Base-by-base conservation (phyloP, 805 yeast genomes). In the Zygotorulaspora sp. region DNA sequence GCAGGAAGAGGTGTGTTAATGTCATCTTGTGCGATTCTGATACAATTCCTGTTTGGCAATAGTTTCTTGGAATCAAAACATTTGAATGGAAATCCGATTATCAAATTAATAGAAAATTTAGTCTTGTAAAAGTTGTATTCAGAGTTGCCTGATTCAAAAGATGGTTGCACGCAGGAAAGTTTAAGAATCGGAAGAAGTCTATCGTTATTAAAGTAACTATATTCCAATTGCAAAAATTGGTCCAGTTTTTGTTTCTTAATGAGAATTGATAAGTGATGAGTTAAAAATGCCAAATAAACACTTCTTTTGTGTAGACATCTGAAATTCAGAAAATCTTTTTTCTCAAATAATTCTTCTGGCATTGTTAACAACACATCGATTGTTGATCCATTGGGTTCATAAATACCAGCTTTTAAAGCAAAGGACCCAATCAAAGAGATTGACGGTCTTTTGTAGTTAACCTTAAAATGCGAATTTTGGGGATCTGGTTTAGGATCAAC, bases 241-340 rank as follows among this genome's bases (percentile, higher is more conserved):
- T 55, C 68, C 14, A 86, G 66, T 35, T 75, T 70, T 46, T 75
- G 70, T 49, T 72, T 73, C 43, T 73, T 70, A 13, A 81, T 66
- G 26, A 74, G 58, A 0, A 73, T 61, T 27, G 74, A 70, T 46
- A 89, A 65, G 38, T 77, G 70, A 32, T 80, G 79, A 1, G 94
- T 82, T 41, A 92, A 54, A 55, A 78, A 82, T 1, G 96, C 90
- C 39, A 88, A 50, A 55, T 88, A 92, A 49, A 85, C 90, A 6
- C 96, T 78, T 49, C 96, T 74, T 62, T 92, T 92, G 65, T 90
- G 88, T 40, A 87, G 66, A 26, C 92, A 90, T 57, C 97, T 72
- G 65, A 84, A 87, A 64, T 92, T 92, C 52, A 90, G 68, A 54
- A 80, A 86, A 61, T 92, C 98, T 64, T 92, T 92, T 35, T 81